Evolutionary conservation across 768 basidiomycete species (phyloP).

Genomic region (Naganishia vishniacii): DNA sequence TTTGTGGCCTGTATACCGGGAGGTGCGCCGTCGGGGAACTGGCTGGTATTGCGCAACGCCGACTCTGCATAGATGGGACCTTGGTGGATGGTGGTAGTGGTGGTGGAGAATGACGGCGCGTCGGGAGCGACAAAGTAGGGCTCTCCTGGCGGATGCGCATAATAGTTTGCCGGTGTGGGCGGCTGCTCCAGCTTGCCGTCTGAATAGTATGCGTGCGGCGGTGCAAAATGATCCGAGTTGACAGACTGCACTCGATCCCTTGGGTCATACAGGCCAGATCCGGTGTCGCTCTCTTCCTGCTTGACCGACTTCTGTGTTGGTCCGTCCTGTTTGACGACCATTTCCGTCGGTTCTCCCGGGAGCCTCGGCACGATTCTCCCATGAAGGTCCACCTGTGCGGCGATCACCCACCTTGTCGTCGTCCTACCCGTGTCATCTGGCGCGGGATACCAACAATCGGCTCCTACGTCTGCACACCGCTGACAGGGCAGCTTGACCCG

Average conservation of each 20-base stretch:
- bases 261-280: background rate
- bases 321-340: background rate
- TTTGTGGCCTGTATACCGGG: background rate
- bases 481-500: constrained; percentile 12
- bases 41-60: background rate
- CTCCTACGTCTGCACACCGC: constrained; percentile 2
- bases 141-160: background rate
- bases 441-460: background rate
- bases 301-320: too few relatives aligned
- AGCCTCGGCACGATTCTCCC: background rate
- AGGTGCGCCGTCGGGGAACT: too few relatives aligned
- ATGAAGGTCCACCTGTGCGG: background rate
- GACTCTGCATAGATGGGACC: background rate
- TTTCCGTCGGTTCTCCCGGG: background rate
- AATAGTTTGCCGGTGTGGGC: background rate
- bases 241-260: background rate
- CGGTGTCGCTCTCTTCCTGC: background rate
- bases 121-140: background rate
- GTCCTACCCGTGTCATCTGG: background rate
- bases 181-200: background rate
- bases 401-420: constrained; percentile 3
- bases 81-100: too few relatives aligned
- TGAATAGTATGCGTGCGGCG: background rate
- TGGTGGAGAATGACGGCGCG: background rate
- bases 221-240: background rate